Conservation (phyloP, 1,139 yeast genomes). For the Lodderomyces jiufengensis region DNA sequence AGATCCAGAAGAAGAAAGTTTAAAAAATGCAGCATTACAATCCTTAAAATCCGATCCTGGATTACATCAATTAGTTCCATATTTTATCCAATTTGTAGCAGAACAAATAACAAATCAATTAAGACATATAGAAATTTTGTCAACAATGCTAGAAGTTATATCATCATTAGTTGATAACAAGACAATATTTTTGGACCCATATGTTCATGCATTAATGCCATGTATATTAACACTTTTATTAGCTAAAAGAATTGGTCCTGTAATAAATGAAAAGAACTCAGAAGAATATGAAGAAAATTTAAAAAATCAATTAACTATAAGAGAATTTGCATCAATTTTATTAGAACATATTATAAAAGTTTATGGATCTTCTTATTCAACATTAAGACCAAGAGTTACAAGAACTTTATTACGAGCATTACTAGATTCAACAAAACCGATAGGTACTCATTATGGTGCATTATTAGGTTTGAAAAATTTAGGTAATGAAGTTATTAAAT, state of each 20-base stretch:
- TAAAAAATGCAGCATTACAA: conserved; percentile 76
- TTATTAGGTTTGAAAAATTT: conserved; percentile 77
- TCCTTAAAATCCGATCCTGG: conserved; percentile 92
- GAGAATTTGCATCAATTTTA: conserved; percentile 86
- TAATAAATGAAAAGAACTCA: conserved; percentile 29
- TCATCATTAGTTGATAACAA: conserved; percentile 82
- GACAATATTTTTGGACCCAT: conserved; percentile 89
- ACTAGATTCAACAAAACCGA: conserved; percentile 69
- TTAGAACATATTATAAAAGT: conserved; percentile 71
- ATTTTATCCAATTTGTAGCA: conserved; percentile 92
- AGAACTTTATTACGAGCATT: conserved; percentile 89
- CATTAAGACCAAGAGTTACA: conserved; percentile 90
- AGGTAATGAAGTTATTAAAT: conserved; percentile 86
- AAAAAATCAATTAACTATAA: conserved; percentile 54
- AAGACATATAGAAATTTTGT: conserved; percentile 64
- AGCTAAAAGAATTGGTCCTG: conserved; percentile 84
- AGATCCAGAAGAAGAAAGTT: conserved; percentile 53
- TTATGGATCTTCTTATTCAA: conserved; percentile 84
- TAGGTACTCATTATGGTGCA: conserved; percentile 92
- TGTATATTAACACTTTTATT: conserved; percentile 83
- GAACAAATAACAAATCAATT: conserved; percentile 92
- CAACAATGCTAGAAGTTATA: conserved; percentile 89
- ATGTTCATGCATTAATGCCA: conserved; percentile 95
- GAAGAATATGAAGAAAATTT: conserved; percentile 28
- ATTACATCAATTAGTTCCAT: conserved; percentile 92